Percentiles rank a stretch among this genome's conserved stretches.
Evolutionary conservation across 164 flowering plant genomes (phyloP).

Genomic region (Nymphaea thermarum): DNA sequence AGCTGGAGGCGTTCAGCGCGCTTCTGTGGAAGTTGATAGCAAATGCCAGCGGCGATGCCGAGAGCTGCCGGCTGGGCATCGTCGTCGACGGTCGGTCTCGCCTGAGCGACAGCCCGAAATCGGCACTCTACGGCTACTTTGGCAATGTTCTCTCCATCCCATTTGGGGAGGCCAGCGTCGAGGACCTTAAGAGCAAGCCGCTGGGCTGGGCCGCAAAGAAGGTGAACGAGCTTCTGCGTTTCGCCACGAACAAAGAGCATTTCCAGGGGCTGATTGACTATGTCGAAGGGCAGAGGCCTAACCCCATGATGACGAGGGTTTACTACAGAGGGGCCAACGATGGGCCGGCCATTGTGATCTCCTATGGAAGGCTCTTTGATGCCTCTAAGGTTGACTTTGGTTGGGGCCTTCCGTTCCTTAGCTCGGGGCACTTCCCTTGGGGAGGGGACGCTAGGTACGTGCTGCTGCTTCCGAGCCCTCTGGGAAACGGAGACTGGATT

Average conservation of each 20-base stretch:
- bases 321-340: constrained; percentile 20
- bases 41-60: background rate
- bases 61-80: constrained; percentile 17
- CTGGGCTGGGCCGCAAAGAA: constrained; percentile 27
- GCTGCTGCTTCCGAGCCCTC: constrained; percentile 23
- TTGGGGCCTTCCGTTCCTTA: constrained; percentile 37
- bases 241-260: constrained; percentile 28
- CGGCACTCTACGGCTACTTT: constrained; percentile 20
- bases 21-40: constrained; percentile 18
- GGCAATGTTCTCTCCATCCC: constrained; percentile 48
- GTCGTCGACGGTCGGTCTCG: constrained; percentile 24
- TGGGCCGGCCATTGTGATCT: constrained; percentile 44
- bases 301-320: constrained; percentile 22
- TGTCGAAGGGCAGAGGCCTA: constrained; percentile 48
- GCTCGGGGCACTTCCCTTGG: constrained; percentile 27
- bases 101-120: background rate
- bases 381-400: constrained; percentile 39
- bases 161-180: constrained; percentile 16
- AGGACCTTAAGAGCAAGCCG: constrained; percentile 20
- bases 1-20: constrained; percentile 21
- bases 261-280: constrained; percentile 46
- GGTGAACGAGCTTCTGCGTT: constrained; percentile 20
- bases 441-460: constrained; percentile 22
- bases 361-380: constrained; percentile 44
- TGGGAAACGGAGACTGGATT: constrained; percentile 21